Evolutionary conservation across 208 protist genomes (phyloP).

Genomic region (Blastocrithidia nonstop): DNA sequence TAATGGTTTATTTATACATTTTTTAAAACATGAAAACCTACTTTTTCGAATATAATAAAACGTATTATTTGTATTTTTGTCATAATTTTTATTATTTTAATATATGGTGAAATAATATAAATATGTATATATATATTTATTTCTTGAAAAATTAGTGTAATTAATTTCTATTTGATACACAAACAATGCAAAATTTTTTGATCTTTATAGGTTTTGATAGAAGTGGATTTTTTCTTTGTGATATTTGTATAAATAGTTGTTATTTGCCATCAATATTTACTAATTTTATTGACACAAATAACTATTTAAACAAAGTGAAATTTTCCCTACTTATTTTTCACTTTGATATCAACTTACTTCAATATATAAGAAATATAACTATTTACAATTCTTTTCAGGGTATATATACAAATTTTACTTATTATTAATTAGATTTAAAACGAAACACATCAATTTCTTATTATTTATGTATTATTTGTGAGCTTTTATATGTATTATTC

Average conservation of each 20-base stretch:
- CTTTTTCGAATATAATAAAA: neutral
- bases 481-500: neutral
- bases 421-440: too few species aligned
- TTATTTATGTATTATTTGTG: neutral
- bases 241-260: too few species aligned
- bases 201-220: neutral
- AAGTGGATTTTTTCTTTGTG: neutral
- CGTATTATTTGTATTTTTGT: conserved; percentile 1
- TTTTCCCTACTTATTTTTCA: too few species aligned
- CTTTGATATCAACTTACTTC: too few species aligned
- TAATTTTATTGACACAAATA: too few species aligned
- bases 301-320: too few species aligned
- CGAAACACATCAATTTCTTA: neutral
- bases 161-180: neutral
- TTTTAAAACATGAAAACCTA: neutral
- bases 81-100: neutral
- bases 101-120: conserved; percentile 1
- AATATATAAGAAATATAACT: too few species aligned
- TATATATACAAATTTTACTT: too few species aligned
- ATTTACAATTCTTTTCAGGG: too few species aligned
- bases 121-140: conserved; percentile 2
- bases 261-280: too few species aligned
- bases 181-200: neutral
- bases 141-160: neutral
- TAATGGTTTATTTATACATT: too few species aligned